Base-by-base conservation (phyloP, 164 flowering plant genomes). In the Vitis labrusca region DNA sequence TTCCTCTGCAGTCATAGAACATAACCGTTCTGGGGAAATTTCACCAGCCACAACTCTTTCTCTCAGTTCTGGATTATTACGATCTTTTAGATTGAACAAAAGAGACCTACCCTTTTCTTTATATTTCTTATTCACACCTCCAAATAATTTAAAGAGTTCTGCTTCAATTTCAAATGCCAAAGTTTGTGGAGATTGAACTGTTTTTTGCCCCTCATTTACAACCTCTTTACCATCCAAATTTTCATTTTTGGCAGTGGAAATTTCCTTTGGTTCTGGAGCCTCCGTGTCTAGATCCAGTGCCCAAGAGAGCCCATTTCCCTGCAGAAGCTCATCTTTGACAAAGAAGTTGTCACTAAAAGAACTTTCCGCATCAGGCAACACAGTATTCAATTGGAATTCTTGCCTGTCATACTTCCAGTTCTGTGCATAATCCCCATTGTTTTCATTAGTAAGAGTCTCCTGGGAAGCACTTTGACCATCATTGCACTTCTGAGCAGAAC, bases 41-140 rank as follows among this genome's bases (percentile, higher is more conserved):
- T 87, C 93, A 63, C 98, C 97, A 14, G 90, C 84, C 86, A 93
- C 76, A 47, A 96, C 99, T 76, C 82, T 87, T 74, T 93, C 98
- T 73, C 97, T 84, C 19, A 96, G 79, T 61, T 93, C 98, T 66
- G 98, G 99, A 67, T 96, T 96, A 75, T 71, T 93, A 54, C 79
- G 90, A 76, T 96, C 99, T 81, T 96, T 96, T 72, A 96, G 73
- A 80, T 96, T 96, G 76, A 96, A 96, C 60, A 93, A 66, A 64
- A 96, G 89, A 65, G 99, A 96, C 78, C 99, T 85, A 0, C 97
- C 99, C 72, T 90, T 96, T 79, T 93, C 97, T 76, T 91, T 93
- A 70, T 96, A 96, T 74, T 96, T 96, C 76, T 94, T 96, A 80
- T 92, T 96, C 56, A 96, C 98, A 77, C 98, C 99, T 44, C 97